Evolutionary conservation across 768 basidiomycete genomes (phyloP).

Genomic region (Plicaturopsis crispa): DNA sequence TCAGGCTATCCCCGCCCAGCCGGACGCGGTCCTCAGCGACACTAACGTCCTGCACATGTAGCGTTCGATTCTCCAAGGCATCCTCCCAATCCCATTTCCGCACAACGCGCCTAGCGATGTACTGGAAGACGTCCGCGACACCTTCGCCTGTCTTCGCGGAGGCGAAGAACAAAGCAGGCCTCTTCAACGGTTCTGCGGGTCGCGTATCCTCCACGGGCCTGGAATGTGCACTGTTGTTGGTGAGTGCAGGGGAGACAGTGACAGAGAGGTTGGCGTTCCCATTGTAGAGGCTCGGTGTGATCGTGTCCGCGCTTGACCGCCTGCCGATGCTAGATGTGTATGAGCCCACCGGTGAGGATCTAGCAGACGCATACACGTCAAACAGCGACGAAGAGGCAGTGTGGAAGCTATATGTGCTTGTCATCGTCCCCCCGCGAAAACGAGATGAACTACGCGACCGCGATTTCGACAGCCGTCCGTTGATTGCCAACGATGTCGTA

Average conservation of each 20-base stretch:
- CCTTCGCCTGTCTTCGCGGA: conserved; percentile 76
- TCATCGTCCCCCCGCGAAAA: conserved; percentile 40
- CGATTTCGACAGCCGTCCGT: conserved; percentile 27
- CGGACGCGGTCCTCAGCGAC: conserved; percentile 29
- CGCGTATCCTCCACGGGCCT: conserved; percentile 16
- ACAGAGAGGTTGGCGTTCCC: too few species aligned
- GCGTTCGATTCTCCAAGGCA: conserved; percentile 34
- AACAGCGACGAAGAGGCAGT: conserved; percentile 76
- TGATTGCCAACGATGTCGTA: conserved; percentile 24
- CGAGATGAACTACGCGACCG: conserved; percentile 39
- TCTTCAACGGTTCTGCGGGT: conserved; percentile 19
- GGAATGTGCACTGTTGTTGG: too few species aligned
- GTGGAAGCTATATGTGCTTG: conserved; percentile 61
- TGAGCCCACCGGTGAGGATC: conserved; percentile 60
- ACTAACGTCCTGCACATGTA: conserved; percentile 31
- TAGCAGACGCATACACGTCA: conserved; percentile 53
- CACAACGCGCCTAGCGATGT: conserved; percentile 59
- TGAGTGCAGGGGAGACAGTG: too few species aligned
- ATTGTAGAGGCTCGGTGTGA: too few species aligned
- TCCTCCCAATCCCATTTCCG: conserved; percentile 64
- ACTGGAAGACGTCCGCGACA: conserved; percentile 69
- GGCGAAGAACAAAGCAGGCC: conserved; percentile 65
- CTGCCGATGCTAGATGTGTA: too few species aligned
- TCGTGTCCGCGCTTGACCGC: too few species aligned
- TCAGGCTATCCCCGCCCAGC: too few species aligned